A percentile compares a stretch with the other conserved stretches of the same genome.
Evolutionary conservation across 345 rosid species (phyloP).

Genomic region (Lepidium aucheri): DNA sequence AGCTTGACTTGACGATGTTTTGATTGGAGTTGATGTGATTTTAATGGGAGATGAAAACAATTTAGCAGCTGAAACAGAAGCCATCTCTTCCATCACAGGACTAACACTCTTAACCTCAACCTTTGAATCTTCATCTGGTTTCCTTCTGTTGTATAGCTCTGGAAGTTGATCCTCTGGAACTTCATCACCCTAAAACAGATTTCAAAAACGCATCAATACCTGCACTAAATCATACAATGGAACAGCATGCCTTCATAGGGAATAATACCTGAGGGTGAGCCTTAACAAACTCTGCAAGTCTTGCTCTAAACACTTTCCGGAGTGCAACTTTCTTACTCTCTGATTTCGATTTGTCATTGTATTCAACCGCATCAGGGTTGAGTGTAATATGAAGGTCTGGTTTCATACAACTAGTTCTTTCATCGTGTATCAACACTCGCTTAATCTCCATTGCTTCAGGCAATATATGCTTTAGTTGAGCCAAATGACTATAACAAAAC

Average conservation of each 20-base stretch:
- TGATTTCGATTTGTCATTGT: slow-evolving; percentile 23
- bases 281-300: slow-evolving; percentile 47
- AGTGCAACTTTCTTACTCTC: slow-evolving; percentile 37
- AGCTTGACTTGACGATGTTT: background rate
- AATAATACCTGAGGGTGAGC: slow-evolving; percentile 57
- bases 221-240: background rate
- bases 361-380: slow-evolving; percentile 36
- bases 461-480: slow-evolving; percentile 63
- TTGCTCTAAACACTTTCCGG: slow-evolving; percentile 49
- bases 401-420: slow-evolving; percentile 63
- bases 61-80: background rate
- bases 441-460: slow-evolving; percentile 75
- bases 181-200: slow-evolving; percentile 51
- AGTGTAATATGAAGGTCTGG: slow-evolving; percentile 67
- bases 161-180: slow-evolving; percentile 71
- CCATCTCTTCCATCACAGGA: slow-evolving; percentile 6
- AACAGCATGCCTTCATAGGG: background rate
- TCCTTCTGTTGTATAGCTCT: slow-evolving; percentile 45
- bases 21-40: background rate
- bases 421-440: slow-evolving; percentile 49
- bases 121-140: slow-evolving; percentile 6
- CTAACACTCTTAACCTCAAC: slow-evolving; percentile 8
- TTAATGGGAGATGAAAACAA: slow-evolving; percentile 3
- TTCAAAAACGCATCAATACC: background rate
- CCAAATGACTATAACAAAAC: slow-evolving; percentile 55